Conservation (phyloP, 2,329 filamentous ascomycete genomes). For the Chlorencoelia australis region DNA sequence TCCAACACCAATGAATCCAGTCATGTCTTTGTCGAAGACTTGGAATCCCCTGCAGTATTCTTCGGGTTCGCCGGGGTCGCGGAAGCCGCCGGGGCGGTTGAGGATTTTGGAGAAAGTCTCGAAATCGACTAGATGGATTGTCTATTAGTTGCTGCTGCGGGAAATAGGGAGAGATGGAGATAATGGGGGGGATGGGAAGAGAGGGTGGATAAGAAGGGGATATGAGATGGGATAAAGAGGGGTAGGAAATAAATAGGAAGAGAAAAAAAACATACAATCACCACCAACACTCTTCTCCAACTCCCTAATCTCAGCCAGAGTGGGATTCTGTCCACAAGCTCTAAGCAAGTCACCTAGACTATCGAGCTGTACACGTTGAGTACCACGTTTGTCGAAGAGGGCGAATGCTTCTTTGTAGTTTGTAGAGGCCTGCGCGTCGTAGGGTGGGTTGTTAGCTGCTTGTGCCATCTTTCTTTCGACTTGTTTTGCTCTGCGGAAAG, state of each 20-base stretch:
- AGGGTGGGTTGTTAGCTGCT: slow-evolving; percentile 16
- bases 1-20: slow-evolving; percentile 92
- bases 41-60: slow-evolving; percentile 99
- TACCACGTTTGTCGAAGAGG: slow-evolving; percentile 98
- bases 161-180: no score
- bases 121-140: slow-evolving; percentile 69
- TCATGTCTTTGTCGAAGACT: slow-evolving; percentile 99
- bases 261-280: slow-evolving; percentile 62
- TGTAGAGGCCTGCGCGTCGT: slow-evolving; percentile 56
- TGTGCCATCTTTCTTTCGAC: slow-evolving; percentile 15
- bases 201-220: background rate
- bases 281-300: slow-evolving; percentile 81
- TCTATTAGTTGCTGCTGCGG: background rate
- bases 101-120: slow-evolving; percentile 94
- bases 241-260: no score
- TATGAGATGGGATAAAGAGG: background rate
- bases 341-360: slow-evolving; percentile 87
- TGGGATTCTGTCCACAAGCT: slow-evolving; percentile 97
- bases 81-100: slow-evolving; percentile 95
- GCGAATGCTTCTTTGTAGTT: slow-evolving; percentile 99
- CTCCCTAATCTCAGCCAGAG: slow-evolving; percentile 82
- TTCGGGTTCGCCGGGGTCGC: slow-evolving; percentile 92
- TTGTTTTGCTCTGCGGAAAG: background rate
- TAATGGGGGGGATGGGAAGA: no score
- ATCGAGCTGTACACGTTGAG: slow-evolving; percentile 78